Conservation (phyloP, 805 yeast species). For the Starmerella sp. region DNA sequence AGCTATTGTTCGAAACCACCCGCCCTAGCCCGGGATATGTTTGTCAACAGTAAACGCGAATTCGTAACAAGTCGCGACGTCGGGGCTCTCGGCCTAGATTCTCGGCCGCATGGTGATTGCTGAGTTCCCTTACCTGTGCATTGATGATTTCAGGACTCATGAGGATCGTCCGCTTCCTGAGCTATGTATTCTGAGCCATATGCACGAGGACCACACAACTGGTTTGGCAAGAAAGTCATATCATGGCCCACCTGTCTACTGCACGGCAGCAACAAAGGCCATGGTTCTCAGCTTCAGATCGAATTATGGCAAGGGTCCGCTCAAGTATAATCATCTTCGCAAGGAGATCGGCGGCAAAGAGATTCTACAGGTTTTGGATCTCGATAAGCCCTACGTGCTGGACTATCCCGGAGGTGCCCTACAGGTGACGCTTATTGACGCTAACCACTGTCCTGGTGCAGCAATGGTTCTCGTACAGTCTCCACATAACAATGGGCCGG, state of each 20-base stretch:
- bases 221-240: constrained; percentile 36
- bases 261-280: constrained; percentile 35
- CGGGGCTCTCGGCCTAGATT: not conserved
- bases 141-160: constrained; percentile 27
- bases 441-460: constrained; percentile 53
- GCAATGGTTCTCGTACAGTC: constrained; percentile 38
- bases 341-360: constrained; percentile 21
- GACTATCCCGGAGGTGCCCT: constrained; percentile 22
- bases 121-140: constrained; percentile 41
- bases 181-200: constrained; percentile 38
- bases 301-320: constrained; percentile 18
- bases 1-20: too few relatives aligned
- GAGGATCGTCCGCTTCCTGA: constrained; percentile 20
- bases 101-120: constrained; percentile 21
- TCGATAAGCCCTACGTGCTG: constrained; percentile 13
- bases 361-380: constrained; percentile 15
- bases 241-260: constrained; percentile 36
- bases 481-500: constrained; percentile 25
- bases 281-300: constrained; percentile 21
- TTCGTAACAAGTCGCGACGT: not conserved
- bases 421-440: constrained; percentile 35
- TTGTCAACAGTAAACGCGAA: not conserved
- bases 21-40: too few relatives aligned
- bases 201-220: constrained; percentile 43
- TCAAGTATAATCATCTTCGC: constrained; percentile 22